These are phyloP conservation scores for Boletus coccyginus DNA, from an alignment of 768 basidiomycete genomes.

Conservation along the genomic window DNA sequence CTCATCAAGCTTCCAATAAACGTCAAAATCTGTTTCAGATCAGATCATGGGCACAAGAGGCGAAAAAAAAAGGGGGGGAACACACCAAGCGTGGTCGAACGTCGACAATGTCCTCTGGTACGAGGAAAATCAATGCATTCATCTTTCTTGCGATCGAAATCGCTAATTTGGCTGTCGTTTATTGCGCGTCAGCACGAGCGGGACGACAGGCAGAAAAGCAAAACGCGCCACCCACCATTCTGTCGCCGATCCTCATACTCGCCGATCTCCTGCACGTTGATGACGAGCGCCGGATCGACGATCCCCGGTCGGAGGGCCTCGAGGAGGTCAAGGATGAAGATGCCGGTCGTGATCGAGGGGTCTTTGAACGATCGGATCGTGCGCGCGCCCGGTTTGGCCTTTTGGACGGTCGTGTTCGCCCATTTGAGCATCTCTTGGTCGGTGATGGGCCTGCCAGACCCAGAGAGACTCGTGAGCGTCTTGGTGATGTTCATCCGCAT, in stretches of 20 bases:
- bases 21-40: constrained; percentile 70
- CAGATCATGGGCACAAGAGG: background rate
- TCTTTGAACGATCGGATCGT: constrained; percentile 94
- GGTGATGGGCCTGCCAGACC: constrained; percentile 77
- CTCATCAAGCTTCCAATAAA: constrained; percentile 95
- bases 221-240: constrained; percentile 62
- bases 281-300: constrained; percentile 84
- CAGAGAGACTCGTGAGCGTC: constrained; percentile 73
- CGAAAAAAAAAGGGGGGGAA: constrained; percentile 6
- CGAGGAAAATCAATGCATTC: constrained; percentile 93
- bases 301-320: constrained; percentile 92
- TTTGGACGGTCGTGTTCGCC: constrained; percentile 89
- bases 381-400: constrained; percentile 53
- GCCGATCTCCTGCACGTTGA: constrained; percentile 55
- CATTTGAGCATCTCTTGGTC: constrained; percentile 95
- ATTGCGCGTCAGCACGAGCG: background rate
- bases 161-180: constrained; percentile 83
- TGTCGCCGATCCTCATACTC: constrained; percentile 86
- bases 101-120: constrained; percentile 96
- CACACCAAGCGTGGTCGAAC: constrained; percentile 85
- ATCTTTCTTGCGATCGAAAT: constrained; percentile 99
- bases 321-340: constrained; percentile 92
- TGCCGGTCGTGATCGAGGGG: constrained; percentile 77
- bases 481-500: constrained; percentile 95
- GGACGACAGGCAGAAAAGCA: background rate